Evolutionary conservation across 2,329 filamentous ascomycete genomes (phyloP).

Genomic region (Neurospora crassa): DNA sequence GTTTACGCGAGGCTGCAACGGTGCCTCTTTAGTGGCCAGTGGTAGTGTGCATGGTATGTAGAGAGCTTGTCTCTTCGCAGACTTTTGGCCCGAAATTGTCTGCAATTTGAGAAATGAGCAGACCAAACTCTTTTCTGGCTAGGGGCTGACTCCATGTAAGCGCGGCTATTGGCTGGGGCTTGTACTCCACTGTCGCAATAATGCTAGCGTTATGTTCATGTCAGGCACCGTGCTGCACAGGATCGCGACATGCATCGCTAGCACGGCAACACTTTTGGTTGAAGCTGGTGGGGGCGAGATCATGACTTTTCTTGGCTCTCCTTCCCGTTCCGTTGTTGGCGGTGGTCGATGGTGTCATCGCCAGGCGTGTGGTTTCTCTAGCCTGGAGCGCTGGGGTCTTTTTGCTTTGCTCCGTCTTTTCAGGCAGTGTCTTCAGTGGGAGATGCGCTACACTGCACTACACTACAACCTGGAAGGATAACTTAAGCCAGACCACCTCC

Average conservation of each 20-base stretch:
- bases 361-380: background rate
- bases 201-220: background rate
- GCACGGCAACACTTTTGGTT: background rate
- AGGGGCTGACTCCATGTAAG: background rate
- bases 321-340: background rate
- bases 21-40: background rate
- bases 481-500: background rate
- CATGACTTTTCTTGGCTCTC: background rate
- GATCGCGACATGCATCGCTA: background rate
- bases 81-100: background rate
- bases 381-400: background rate
- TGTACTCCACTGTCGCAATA: background rate
- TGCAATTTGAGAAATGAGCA: background rate
- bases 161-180: background rate
- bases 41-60: background rate
- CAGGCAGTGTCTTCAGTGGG: background rate
- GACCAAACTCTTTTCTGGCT: background rate
- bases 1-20: background rate
- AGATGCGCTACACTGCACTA: background rate
- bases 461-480: background rate
- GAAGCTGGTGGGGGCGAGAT: background rate
- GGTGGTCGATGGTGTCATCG: background rate
- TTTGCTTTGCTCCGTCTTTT: background rate
- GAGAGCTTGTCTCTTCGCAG: background rate
- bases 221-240: background rate